phyloP scores from a whole-genome alignment of 2,329 filamentous ascomycete species.

The Byssoonygena ceratinophila region DNA sequence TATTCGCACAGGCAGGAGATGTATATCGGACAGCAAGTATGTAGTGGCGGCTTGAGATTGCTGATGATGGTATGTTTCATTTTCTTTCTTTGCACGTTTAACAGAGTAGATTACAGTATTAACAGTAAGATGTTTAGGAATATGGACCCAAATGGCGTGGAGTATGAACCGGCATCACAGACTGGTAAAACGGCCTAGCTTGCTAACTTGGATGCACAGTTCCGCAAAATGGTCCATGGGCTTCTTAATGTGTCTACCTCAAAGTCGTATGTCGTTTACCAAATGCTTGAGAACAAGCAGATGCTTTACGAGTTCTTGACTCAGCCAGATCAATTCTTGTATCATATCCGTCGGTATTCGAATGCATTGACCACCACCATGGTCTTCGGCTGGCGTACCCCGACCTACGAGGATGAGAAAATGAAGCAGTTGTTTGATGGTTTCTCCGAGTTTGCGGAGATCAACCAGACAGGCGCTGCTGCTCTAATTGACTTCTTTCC shows the following conservation, averaged over 20 bases:
- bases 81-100: too few relatives aligned
- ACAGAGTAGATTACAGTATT: not conserved
- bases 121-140: constrained; percentile 13
- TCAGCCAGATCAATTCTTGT: constrained; percentile 33
- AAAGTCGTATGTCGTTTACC: constrained; percentile 45
- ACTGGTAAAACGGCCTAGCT: not conserved
- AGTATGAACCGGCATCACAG: not conserved
- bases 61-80: constrained; percentile 25
- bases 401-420: constrained; percentile 33
- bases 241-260: constrained; percentile 41
- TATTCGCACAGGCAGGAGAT: constrained; percentile 42
- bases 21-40: constrained; percentile 35
- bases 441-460: constrained; percentile 17
- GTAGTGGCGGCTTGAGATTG: constrained; percentile 23
- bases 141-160: constrained; percentile 24
- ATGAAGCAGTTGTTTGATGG: constrained; percentile 28
- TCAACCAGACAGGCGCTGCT: constrained; percentile 13
- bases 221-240: constrained; percentile 33
- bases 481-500: constrained; percentile 17
- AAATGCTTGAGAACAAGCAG: constrained; percentile 46
- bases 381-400: constrained; percentile 40
- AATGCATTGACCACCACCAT: constrained; percentile 43
- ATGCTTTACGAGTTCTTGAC: constrained; percentile 42
- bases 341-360: constrained; percentile 41
- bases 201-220: constrained; percentile 6